Base-by-base conservation (phyloP, 345 rosid genomes). In the Streptanthus diversifolius region DNA sequence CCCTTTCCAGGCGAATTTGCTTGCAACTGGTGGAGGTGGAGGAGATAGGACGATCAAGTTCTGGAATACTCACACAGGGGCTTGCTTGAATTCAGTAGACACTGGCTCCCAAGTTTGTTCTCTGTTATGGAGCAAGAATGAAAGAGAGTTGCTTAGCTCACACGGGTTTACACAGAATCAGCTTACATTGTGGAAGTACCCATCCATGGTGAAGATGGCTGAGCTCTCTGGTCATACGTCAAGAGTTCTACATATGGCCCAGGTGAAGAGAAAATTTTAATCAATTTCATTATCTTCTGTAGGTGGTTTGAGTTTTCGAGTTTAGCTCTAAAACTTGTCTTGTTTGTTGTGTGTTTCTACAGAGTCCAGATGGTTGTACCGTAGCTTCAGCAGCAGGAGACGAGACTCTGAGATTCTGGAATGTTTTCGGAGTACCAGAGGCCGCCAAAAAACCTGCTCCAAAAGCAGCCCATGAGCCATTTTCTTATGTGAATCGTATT, bases 381-480 rank as follows among this genome's bases (percentile, higher is more conserved):
- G 56, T 51, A 51, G 55, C 55, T 22, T 21, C 55, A 21, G 55
- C 55, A 49, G 55, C 55, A 49, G 55, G 55, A 49, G 55, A 49
- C 3, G 55, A 49, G n/a, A 49, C 55, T 3, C 55, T 49, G 30
- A 49, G 55, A 14, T 49, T 49, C 13, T 49, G 55, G 55, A 49
- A 49, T 49, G 30, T 49, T 22, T 49, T 49, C 2, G 55, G 55
- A 49, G 55, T 22, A 7, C 55, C 55, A 22, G 55, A 49, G 55
- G 9, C 55, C 8, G 8, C 30, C 15, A 48, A 48, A 13, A 48
- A 48, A 21, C n/a, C 29, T 48, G 54, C 54, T 49, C 30, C 55
- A 3, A 49, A 22, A 49, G 30, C 55, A 10, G n/a, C 30, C 12
- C 55, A 11, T 49, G 55, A 22, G 55, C 55, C 55, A 11, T 49